A percentile compares a stretch with the other conserved stretches of the same genome.
These are phyloP conservation scores for Globisporangium parvum DNA, from an alignment of 352 stramenopile species.

Conservation along the genomic window DNA sequence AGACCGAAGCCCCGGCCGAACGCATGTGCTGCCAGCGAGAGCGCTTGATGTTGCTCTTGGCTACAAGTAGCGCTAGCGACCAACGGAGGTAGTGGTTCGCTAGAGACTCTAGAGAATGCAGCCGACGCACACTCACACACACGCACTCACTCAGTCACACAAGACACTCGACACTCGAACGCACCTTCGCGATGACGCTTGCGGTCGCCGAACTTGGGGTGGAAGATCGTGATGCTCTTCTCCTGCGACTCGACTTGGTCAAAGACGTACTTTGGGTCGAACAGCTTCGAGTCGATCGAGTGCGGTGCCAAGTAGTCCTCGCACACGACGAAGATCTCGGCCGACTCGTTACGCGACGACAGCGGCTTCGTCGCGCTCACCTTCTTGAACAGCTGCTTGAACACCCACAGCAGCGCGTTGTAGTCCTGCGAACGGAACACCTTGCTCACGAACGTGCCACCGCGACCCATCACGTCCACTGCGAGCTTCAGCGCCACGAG, in stretches of 20 bases:
- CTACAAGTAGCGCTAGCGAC: constrained; percentile 85
- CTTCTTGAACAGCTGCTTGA: constrained; percentile 98
- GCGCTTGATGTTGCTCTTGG: constrained; percentile 88
- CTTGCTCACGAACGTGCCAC: constrained; percentile 94
- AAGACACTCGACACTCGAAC: constrained; percentile 30
- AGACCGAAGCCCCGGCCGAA: constrained; percentile 16
- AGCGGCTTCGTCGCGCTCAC: constrained; percentile 98
- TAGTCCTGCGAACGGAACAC: constrained; percentile 99
- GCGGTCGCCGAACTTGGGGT: constrained; percentile 95
- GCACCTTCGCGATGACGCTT: constrained; percentile 92
- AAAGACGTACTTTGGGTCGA: constrained; percentile 98
- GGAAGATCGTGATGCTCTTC: constrained; percentile 95
- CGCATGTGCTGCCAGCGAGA: constrained; percentile 42
- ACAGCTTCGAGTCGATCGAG: constrained; percentile 96
- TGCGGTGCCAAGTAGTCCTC: constrained; percentile 93
- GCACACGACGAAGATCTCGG: constrained; percentile 99
- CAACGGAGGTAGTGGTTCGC: constrained; percentile 60
- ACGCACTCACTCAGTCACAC: constrained; percentile 20
- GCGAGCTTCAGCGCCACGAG: constrained; percentile 96
- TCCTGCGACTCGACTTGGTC: constrained; percentile 88
- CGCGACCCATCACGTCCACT: constrained; percentile 93
- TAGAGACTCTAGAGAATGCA: constrained; percentile 91
- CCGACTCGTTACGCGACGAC: constrained; percentile 95
- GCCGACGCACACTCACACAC: constrained; percentile 32
- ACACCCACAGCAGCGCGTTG: constrained; percentile 97